Conservation (phyloP, 106 monocot species). For the Dendrobium officinale region DNA sequence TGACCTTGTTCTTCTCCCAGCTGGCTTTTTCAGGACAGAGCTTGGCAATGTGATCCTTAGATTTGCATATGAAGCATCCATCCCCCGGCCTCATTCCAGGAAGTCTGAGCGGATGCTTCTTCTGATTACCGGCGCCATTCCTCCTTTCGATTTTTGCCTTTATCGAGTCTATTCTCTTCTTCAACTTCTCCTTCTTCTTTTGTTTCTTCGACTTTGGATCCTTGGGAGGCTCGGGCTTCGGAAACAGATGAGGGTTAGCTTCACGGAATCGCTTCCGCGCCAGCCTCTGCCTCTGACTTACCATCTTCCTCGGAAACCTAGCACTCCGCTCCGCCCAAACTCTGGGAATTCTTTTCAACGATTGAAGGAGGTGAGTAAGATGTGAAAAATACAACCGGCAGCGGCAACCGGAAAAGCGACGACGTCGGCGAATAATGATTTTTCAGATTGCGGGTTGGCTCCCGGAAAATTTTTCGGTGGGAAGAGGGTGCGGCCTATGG, state of each 20-base stretch:
- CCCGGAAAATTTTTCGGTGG: background rate
- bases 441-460: background rate
- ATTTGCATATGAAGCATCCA: slow-evolving; percentile 89
- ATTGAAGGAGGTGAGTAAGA: background rate
- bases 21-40: slow-evolving; percentile 62
- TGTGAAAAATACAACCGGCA: background rate
- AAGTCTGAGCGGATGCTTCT: slow-evolving; percentile 72
- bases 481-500: no score
- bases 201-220: slow-evolving; percentile 11
- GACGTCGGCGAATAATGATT: background rate
- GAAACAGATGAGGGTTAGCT: slow-evolving; percentile 56
- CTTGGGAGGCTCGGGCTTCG: slow-evolving; percentile 20
- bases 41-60: slow-evolving; percentile 72
- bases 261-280: slow-evolving; percentile 69
- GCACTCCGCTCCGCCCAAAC: background rate
- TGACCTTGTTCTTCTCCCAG: slow-evolving; percentile 92
- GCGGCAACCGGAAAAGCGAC: background rate
- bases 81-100: slow-evolving; percentile 92
- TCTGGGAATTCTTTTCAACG: background rate
- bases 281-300: slow-evolving; percentile 60
- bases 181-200: slow-evolving; percentile 38
- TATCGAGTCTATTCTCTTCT: slow-evolving; percentile 17
- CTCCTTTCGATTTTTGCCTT: slow-evolving; percentile 11
- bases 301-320: slow-evolving; percentile 40
- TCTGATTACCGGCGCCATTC: slow-evolving; percentile 4